phyloP scores from a whole-genome alignment of 345 rosid genomes.

The Rhodamnia rubescens region DNA sequence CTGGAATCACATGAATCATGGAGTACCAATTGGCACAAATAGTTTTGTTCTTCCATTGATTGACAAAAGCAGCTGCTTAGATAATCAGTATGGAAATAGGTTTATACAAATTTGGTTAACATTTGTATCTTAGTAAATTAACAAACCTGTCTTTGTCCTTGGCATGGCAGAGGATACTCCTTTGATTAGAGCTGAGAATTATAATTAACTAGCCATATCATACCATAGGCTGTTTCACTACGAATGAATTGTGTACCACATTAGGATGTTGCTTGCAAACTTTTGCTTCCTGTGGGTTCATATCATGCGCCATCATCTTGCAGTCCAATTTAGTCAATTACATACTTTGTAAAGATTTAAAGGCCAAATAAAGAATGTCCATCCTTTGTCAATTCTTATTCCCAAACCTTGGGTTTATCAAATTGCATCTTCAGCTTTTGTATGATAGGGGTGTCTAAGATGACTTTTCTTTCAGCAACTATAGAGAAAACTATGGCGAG shows the following conservation, averaged over 20 bases:
- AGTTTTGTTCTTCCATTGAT: neutral
- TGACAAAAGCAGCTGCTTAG: neutral
- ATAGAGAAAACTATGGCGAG: neutral
- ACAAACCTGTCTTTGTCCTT: neutral
- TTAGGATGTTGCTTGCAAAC: neutral
- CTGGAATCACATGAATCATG: neutral
- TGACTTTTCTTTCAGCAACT: neutral
- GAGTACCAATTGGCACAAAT: neutral
- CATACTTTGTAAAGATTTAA: neutral
- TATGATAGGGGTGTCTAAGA: neutral
- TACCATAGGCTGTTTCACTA: neutral
- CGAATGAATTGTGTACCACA: neutral
- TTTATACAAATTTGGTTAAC: neutral
- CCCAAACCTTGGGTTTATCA: neutral
- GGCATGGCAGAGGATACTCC: neutral
- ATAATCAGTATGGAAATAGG: neutral
- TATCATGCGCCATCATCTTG: neutral
- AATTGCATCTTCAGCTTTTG: neutral
- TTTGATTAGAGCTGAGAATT: neutral
- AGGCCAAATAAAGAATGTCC: neutral
- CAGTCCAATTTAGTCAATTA: neutral
- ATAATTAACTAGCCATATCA: neutral
- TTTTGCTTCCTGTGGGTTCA: neutral
- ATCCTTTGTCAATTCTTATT: neutral
- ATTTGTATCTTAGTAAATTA: neutral